Evolutionary conservation across 1,139 yeast genomes (phyloP).

Genomic region (Magnusiomyces clavatus): DNA sequence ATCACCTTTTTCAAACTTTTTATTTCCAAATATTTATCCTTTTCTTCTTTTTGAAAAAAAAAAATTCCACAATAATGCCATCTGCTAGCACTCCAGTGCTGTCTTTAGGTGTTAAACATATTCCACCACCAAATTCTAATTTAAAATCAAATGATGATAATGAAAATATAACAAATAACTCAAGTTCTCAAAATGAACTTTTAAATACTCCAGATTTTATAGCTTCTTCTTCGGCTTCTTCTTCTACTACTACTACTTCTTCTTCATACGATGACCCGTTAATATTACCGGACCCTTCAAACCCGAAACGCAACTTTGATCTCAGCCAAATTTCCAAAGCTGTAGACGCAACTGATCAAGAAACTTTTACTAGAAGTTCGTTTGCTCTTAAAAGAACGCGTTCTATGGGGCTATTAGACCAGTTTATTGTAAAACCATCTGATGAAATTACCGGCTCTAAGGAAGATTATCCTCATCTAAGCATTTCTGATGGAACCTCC

Average conservation of each 20-base stretch:
- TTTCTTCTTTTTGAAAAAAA: too few relatives aligned
- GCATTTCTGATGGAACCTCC: background rate
- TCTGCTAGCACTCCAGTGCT: slow-evolving; percentile 14
- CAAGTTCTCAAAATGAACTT: background rate
- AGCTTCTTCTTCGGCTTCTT: too few relatives aligned
- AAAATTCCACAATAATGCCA: background rate
- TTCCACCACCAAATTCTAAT: slow-evolving; percentile 6
- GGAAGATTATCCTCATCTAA: slow-evolving; percentile 28
- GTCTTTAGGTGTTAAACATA: slow-evolving; percentile 16
- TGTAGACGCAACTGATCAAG: slow-evolving; percentile 64
- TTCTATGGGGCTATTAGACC: slow-evolving; percentile 75
- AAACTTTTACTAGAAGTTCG: slow-evolving; percentile 62
- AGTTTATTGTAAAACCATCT: slow-evolving; percentile 41
- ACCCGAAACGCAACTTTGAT: slow-evolving; percentile 11
- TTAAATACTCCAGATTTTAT: background rate
- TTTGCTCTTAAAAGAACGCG: slow-evolving; percentile 77
- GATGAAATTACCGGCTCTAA: slow-evolving; percentile 26
- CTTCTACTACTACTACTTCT: too few relatives aligned
- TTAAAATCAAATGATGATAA: too few relatives aligned
- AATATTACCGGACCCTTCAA: background rate
- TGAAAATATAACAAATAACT: background rate
- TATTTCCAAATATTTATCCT: too few relatives aligned
- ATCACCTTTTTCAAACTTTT: too few relatives aligned
- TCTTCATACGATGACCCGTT: background rate
- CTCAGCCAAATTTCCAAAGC: slow-evolving; percentile 33